Percentiles rank a stretch among this genome's conserved stretches.
Conservation (phyloP, 306 rosid species). For the Pterocarpus macrocarpus region DNA sequence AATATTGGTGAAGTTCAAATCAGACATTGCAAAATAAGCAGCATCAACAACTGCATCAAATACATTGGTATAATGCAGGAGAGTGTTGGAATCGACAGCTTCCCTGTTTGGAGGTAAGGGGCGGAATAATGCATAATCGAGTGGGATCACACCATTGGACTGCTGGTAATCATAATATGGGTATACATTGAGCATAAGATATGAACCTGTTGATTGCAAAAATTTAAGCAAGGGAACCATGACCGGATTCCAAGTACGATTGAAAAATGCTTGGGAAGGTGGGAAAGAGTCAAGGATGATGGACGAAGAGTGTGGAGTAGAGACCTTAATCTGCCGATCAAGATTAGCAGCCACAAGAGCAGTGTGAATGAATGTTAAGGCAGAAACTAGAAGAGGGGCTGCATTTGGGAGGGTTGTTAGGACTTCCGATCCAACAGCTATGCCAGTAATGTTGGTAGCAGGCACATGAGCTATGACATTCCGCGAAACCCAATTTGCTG, state of each 20-base stretch:
- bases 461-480: conserved; percentile 91
- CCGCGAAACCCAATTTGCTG: conserved; percentile 92
- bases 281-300: conserved; percentile 93
- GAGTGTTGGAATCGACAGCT: conserved; percentile 92
- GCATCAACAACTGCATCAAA: conserved; percentile 96
- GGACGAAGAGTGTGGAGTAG: conserved; percentile 86
- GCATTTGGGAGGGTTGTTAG: conserved; percentile 85
- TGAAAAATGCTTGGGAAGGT: conserved; percentile 97
- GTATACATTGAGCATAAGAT: conserved; percentile 90
- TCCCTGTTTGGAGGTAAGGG: conserved; percentile 95
- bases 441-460: conserved; percentile 86
- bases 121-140: conserved; percentile 94
- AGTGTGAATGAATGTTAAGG: conserved; percentile 84
- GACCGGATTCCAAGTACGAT: conserved; percentile 91
- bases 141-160: conserved; percentile 84
- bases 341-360: conserved; percentile 92
- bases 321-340: conserved; percentile 83
- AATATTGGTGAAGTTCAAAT: conserved; percentile 78
- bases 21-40: conserved; percentile 89
- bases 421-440: conserved; percentile 93
- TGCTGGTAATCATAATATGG: conserved; percentile 92
- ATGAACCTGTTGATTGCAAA: conserved; percentile 83
- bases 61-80: conserved; percentile 92
- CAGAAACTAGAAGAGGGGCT: conserved; percentile 88
- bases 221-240: conserved; percentile 84